phyloP scores from a whole-genome alignment of 164 flowering plant genomes.

The Vitis rotundifolia region DNA sequence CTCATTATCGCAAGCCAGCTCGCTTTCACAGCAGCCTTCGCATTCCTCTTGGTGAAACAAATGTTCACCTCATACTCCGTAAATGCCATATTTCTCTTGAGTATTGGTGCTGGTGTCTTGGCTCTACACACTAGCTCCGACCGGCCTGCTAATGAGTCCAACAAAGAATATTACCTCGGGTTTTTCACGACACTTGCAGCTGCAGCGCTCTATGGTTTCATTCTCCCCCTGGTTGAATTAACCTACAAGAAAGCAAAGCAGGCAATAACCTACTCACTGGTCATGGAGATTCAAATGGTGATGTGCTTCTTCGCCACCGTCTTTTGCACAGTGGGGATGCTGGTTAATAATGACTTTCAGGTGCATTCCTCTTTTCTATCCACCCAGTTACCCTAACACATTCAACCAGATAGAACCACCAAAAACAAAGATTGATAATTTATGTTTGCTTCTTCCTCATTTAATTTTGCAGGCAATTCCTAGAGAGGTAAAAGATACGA shows the following conservation, averaged over 20 bases:
- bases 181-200: constrained; percentile 44
- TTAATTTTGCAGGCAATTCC: constrained; percentile 39
- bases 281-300: constrained; percentile 56
- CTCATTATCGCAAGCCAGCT: constrained; percentile 50
- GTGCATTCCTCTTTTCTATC: constrained; percentile 14
- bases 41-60: constrained; percentile 48
- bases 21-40: constrained; percentile 54
- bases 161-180: constrained; percentile 29
- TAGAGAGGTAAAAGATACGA: constrained; percentile 50
- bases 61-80: constrained; percentile 47
- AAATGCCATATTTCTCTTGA: constrained; percentile 49
- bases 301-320: constrained; percentile 48
- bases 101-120: constrained; percentile 42
- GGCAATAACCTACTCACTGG: constrained; percentile 34
- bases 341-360: constrained; percentile 54
- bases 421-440: too few species aligned
- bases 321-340: constrained; percentile 54
- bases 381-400: not conserved
- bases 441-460: not conserved
- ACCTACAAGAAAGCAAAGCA: constrained; percentile 44
- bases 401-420: too few species aligned
- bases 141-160: constrained; percentile 33
- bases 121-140: constrained; percentile 38
- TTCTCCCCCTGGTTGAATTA: constrained; percentile 44
- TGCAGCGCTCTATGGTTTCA: constrained; percentile 37